These are phyloP conservation scores for Vinca minor DNA, from an alignment of 257 asterid genomes.

Conservation along the genomic window DNA sequence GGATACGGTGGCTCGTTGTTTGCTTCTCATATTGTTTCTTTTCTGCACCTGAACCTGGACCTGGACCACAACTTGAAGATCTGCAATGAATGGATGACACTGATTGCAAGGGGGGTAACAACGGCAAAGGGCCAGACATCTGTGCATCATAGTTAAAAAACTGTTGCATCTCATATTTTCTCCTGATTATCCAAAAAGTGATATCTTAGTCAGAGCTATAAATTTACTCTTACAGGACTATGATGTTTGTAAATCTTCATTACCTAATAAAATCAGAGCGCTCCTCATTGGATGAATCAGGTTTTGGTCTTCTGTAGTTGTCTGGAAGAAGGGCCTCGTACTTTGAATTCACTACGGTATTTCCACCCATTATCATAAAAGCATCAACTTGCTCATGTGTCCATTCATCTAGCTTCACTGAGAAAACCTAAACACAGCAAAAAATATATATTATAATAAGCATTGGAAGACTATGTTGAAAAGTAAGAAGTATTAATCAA, in stretches of 20 bases:
- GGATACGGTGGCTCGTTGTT: conserved; percentile 37
- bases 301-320: conserved; percentile 47
- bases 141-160: conserved; percentile 37
- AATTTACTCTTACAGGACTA: not conserved
- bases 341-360: conserved; percentile 52
- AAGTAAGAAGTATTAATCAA: not conserved
- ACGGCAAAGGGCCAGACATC: conserved; percentile 40
- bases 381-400: conserved; percentile 80
- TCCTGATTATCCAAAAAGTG: conserved; percentile 39
- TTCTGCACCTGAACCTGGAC: conserved; percentile 24
- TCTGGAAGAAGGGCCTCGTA: conserved; percentile 71
- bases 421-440: conserved; percentile 46
- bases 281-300: conserved; percentile 59
- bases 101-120: conserved; percentile 14
- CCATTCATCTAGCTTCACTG: conserved; percentile 90
- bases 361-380: conserved; percentile 68
- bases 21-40: conserved; percentile 51
- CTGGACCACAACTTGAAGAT: conserved; percentile 29
- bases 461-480: not conserved
- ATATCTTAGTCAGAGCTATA: conserved; percentile 11
- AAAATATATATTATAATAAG: too few species aligned
- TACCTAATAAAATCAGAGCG: conserved; percentile 88
- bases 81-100: conserved; percentile 26
- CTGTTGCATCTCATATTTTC: conserved; percentile 72
- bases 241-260: not conserved